A percentile compares a stretch with the other conserved stretches of the same genome.
phyloP scores from a whole-genome alignment of 148 eudicot species.

The Cornus controversa region DNA sequence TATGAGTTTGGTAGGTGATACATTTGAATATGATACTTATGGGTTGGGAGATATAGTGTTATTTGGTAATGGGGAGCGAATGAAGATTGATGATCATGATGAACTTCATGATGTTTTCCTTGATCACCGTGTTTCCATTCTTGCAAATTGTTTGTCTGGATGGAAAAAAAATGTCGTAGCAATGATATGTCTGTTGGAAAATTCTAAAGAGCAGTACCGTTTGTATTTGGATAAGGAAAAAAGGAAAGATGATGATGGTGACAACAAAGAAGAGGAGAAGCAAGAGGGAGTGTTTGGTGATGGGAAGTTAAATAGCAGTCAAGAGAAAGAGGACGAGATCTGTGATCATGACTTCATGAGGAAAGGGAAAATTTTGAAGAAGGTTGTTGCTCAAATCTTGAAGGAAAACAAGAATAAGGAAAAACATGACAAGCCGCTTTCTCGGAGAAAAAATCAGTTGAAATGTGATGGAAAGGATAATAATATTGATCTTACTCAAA shows the following conservation, averaged over 20 bases:
- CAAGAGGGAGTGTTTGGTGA: neutral
- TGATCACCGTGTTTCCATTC: slow-evolving; percentile 34
- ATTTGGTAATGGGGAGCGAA: slow-evolving; percentile 57
- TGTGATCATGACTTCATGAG: neutral
- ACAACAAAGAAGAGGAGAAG: slow-evolving; percentile 3
- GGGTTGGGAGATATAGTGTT: slow-evolving; percentile 64
- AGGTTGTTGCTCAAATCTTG: slow-evolving; percentile 17
- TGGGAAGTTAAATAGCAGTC: neutral
- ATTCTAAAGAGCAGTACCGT: slow-evolving; percentile 34
- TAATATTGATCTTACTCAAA: neutral
- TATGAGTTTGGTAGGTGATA: slow-evolving; percentile 13
- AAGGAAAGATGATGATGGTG: neutral
- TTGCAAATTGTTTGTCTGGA: slow-evolving; percentile 35
- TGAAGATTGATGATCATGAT: slow-evolving; percentile 51
- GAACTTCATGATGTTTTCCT: slow-evolving; percentile 51
- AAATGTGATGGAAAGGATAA: neutral
- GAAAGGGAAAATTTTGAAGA: slow-evolving; percentile 13
- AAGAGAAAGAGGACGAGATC: neutral
- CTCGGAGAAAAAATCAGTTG: neutral
- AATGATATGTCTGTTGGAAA: slow-evolving; percentile 46
- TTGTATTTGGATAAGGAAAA: slow-evolving; percentile 25
- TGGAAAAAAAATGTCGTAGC: slow-evolving; percentile 40
- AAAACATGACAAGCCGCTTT: neutral
- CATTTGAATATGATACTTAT: slow-evolving; percentile 28
- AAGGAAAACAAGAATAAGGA: slow-evolving; percentile 18